Evolutionary conservation across 495 filamentous ascomycete genomes (phyloP).

Genomic region (Lichenothelia convexa): DNA sequence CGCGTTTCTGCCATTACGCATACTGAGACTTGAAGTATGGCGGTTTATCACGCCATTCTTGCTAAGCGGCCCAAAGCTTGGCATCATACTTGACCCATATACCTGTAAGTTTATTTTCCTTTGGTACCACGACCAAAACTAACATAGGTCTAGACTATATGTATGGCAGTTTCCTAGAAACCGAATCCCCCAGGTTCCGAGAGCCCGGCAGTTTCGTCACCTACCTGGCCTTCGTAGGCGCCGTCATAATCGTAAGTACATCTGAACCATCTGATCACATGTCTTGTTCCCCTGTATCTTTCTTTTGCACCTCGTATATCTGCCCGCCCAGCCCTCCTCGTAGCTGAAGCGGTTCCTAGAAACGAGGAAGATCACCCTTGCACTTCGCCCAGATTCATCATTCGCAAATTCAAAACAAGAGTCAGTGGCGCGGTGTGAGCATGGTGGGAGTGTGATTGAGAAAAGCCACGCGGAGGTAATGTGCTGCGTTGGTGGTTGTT

Average conservation of each 20-base stretch:
- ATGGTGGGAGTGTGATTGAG: slow-evolving; percentile 83
- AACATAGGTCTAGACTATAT: slow-evolving; percentile 31
- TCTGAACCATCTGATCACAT: neutral
- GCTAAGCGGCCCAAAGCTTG: slow-evolving; percentile 41
- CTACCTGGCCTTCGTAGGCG: slow-evolving; percentile 44
- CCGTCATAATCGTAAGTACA: slow-evolving; percentile 42
- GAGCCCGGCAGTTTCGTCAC: slow-evolving; percentile 50
- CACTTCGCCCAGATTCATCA: slow-evolving; percentile 50
- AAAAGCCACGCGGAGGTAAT: slow-evolving; percentile 46
- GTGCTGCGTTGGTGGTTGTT: slow-evolving; percentile 56
- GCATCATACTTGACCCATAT: slow-evolving; percentile 67
- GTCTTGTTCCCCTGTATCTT: slow-evolving; percentile 1
- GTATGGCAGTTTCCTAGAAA: slow-evolving; percentile 46
- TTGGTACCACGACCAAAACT: neutral
- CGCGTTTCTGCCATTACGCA: slow-evolving; percentile 41
- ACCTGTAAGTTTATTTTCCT: slow-evolving; percentile 35
- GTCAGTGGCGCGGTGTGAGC: slow-evolving; percentile 55
- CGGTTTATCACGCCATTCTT: slow-evolving; percentile 53
- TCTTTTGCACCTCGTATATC: slow-evolving; percentile 34
- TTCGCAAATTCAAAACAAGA: slow-evolving; percentile 58
- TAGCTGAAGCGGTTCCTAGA: slow-evolving; percentile 95
- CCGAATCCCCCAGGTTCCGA: slow-evolving; percentile 37
- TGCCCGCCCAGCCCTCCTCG: slow-evolving; percentile 71
- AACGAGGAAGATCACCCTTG: slow-evolving; percentile 91
- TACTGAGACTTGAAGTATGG: slow-evolving; percentile 56